A percentile compares a stretch with the other conserved stretches of the same genome.
Evolutionary conservation across 2,329 filamentous ascomycete genomes (phyloP).

Genomic region (Diaporthe sp.): DNA sequence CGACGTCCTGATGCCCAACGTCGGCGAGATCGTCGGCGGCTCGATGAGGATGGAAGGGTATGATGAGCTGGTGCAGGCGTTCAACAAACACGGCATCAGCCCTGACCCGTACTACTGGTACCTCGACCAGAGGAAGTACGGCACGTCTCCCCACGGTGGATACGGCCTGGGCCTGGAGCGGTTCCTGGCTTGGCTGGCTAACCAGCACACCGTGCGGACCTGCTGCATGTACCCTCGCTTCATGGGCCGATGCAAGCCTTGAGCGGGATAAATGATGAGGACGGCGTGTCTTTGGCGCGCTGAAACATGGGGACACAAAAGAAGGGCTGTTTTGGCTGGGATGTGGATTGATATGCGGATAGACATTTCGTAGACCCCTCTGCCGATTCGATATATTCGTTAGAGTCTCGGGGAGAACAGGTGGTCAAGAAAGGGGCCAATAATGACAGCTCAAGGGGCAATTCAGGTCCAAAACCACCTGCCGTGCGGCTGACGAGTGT

Average conservation of each 20-base stretch:
- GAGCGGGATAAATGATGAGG: slow-evolving; percentile 40
- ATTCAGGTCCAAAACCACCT: neutral
- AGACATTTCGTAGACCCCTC: slow-evolving; percentile 6
- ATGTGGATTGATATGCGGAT: slow-evolving; percentile 16
- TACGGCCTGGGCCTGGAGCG: slow-evolving; percentile 95
- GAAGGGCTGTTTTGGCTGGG: neutral
- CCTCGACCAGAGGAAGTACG: slow-evolving; percentile 97
- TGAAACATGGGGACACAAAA: neutral
- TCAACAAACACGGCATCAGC: slow-evolving; percentile 88
- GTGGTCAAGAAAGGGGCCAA: neutral
- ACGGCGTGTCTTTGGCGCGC: neutral
- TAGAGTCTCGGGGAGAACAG: neutral
- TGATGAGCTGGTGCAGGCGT: slow-evolving; percentile 90
- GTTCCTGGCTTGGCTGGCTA: slow-evolving; percentile 75
- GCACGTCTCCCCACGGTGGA: slow-evolving; percentile 90
- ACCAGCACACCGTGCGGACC: slow-evolving; percentile 74
- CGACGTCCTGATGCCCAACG: slow-evolving; percentile 88
- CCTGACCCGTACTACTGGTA: slow-evolving; percentile 97
- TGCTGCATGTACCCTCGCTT: slow-evolving; percentile 85
- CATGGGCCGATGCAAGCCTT: slow-evolving; percentile 86
- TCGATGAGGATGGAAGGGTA: slow-evolving; percentile 96
- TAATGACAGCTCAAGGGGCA: slow-evolving; percentile 6
- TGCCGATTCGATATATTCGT: neutral
- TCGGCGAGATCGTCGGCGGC: slow-evolving; percentile 96
- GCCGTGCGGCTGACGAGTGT: neutral